Base-by-base conservation (phyloP, 495 filamentous ascomycete genomes). In the Aspergillus egyptiacus region DNA sequence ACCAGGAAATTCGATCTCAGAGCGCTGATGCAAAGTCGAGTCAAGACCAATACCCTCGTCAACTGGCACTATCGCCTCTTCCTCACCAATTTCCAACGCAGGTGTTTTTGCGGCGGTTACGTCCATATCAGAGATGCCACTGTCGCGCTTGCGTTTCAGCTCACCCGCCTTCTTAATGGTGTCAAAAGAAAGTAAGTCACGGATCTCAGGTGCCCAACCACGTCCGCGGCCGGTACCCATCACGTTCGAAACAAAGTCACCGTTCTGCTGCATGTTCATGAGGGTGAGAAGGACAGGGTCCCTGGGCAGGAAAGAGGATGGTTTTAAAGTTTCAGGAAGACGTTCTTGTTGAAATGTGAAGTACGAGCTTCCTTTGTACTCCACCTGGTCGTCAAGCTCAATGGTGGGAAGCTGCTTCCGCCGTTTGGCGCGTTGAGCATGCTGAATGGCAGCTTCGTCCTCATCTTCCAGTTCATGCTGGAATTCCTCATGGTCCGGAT, bases 91-190 rank as follows among this genome's bases (percentile, higher is more conserved):
- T 45, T 89, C 85, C 25, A 91, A 70, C 19, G 78, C 79, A 32
- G 84, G 86, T n/a, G 79, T 75, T 55, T 82, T 83, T 23, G 71
- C 75, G 22, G 54, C 80, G 35, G 83, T 80, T 25, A 81, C 75
- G 43, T 84, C 84, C 62, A 94, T 74, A 61, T 91, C 88, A 25
- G 85, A 85, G 44, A 94, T 78, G 8, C 88, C 91, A 55, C 82
- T 88, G 62, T 95, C 93, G 31, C 93, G 83, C 76, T 98, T 98
- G 45, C 94, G 73, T 78, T 97, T 98, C 37, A 93, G 75, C 31
- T 93, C 89, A 37, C 87, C 85, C 10, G 83, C 76, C 38, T 79
- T 81, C 46, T 83, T 80, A 14, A 96, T 79, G 8, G 85, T 78
- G 50, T 91, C 87, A 25, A 96, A 73, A 27, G 88, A 91, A 19